A percentile compares a stretch with the other conserved stretches of the same genome.
Evolutionary conservation across 306 rosid genomes (phyloP).

Genomic region (Ziziphus jujuba): DNA sequence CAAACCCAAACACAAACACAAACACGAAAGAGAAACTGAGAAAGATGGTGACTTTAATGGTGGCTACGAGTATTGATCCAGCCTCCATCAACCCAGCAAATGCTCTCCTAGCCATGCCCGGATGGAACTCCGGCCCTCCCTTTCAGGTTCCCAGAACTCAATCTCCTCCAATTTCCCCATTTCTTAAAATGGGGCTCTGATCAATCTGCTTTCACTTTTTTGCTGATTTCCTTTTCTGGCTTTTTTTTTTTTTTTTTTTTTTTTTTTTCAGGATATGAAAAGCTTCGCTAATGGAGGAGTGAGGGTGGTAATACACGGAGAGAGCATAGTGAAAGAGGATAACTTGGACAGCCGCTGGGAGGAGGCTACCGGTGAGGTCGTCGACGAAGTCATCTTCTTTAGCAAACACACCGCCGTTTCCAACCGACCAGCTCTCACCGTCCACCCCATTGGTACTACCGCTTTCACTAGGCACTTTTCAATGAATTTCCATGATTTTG

Average conservation of each 20-base stretch:
- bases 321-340: constrained; percentile 66
- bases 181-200: background rate
- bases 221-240: background rate
- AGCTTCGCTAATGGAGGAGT: constrained; percentile 53
- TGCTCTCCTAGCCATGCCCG: constrained; percentile 70
- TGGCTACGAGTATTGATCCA: constrained; percentile 79
- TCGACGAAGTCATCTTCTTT: constrained; percentile 74
- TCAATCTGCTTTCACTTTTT: background rate
- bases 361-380: constrained; percentile 62
- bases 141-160: constrained; percentile 45
- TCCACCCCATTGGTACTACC: constrained; percentile 83
- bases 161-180: background rate
- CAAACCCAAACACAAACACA: background rate
- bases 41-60: constrained; percentile 70
- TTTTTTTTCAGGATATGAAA: constrained; percentile 54
- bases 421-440: constrained; percentile 88
- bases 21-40: no score
- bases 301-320: constrained; percentile 58
- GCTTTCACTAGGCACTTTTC: background rate
- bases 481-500: no score
- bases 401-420: constrained; percentile 89
- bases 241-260: constrained; percentile 17
- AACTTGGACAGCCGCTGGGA: constrained; percentile 76
- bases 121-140: constrained; percentile 63
- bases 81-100: constrained; percentile 91